Evolutionary conservation across 73 alveolate genomes (phyloP).

Genomic region (Tetrahymena elliotti): DNA sequence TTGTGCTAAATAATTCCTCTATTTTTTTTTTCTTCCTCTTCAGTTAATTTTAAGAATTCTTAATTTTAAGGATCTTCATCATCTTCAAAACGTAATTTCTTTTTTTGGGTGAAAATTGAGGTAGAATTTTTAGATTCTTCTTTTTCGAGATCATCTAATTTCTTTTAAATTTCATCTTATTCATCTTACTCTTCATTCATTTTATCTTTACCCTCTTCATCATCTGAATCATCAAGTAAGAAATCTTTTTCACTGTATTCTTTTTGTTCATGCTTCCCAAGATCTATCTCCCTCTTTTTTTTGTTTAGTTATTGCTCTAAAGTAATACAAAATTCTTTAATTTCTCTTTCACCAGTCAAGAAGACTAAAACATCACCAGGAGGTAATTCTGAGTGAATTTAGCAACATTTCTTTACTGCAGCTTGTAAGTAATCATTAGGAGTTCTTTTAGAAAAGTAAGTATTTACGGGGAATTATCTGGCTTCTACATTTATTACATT

Average conservation of each 20-base stretch:
- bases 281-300: constrained; percentile 6
- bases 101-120: constrained; percentile 1
- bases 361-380: constrained; percentile 92
- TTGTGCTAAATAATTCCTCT: constrained; percentile 25
- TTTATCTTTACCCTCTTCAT: constrained; percentile 2
- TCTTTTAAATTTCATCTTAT: constrained; percentile 23
- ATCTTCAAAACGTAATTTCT: background rate
- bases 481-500: constrained; percentile 76
- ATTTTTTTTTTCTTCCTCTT: constrained; percentile 51
- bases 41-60: constrained; percentile 42
- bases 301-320: constrained; percentile 64
- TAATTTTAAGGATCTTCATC: constrained; percentile 40
- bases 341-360: constrained; percentile 92
- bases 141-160: constrained; percentile 7
- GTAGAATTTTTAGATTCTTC: background rate
- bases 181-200: constrained; percentile 10
- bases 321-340: constrained; percentile 68
- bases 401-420: constrained; percentile 82
- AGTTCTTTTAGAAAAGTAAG: constrained; percentile 80
- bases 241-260: constrained; percentile 11
- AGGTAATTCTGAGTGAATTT: constrained; percentile 87
- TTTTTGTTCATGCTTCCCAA: constrained; percentile 13
- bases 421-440: constrained; percentile 83
- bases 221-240: background rate
- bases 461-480: constrained; percentile 86